Base-by-base conservation (phyloP, 768 basidiomycete species). In the Mycena chlorophos region DNA sequence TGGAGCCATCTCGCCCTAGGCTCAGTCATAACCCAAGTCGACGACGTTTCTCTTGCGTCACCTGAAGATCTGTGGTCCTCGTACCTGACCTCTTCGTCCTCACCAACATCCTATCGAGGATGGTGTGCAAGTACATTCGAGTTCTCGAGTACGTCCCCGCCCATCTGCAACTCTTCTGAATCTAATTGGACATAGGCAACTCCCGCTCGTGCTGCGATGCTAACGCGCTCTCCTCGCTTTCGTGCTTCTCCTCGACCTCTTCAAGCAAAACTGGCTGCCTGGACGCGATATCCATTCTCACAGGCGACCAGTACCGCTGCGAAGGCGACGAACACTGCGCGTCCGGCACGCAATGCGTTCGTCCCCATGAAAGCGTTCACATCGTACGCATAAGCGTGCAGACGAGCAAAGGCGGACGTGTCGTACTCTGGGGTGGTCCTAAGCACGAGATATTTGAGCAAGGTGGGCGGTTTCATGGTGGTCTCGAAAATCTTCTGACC, bases 361-460 rank as follows among this genome's bases (percentile, higher is more conserved):
- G 73, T 4, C 86, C 86, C 4, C 73, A 75, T 50, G 62, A 51
- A n/a, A 74, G 73, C 31, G 77, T 81, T 31, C 73, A 77, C 20
- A 73, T 92, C 2, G 61, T 89, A 26, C 77, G 89, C 46, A 69
- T 93, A 13, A 78, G 75, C 0, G 65, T 87, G 5, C 67, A 66
- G 54, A 34, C 53, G 43, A 29, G 58, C 49, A n/a, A 51, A 56
- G 43, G 48, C 57, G 48, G 46, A 50, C 3, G 74, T 37, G 73
- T 84, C 1, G 69, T 93, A 3, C 66, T 94, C 2, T 95, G 91
- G 89, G 84, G 79, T 55, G 92, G 92, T 0, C 84, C 88, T 4
- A 71, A 70, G 8, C 63, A 62, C 17, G 89, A 91, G 69, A 75
- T 94, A 1, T 79, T 77, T 71, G 81, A 86, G 50, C 78, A 87